phyloP scores from a whole-genome alignment of 2,329 filamentous ascomycete species.

The Didymella segeticola region DNA sequence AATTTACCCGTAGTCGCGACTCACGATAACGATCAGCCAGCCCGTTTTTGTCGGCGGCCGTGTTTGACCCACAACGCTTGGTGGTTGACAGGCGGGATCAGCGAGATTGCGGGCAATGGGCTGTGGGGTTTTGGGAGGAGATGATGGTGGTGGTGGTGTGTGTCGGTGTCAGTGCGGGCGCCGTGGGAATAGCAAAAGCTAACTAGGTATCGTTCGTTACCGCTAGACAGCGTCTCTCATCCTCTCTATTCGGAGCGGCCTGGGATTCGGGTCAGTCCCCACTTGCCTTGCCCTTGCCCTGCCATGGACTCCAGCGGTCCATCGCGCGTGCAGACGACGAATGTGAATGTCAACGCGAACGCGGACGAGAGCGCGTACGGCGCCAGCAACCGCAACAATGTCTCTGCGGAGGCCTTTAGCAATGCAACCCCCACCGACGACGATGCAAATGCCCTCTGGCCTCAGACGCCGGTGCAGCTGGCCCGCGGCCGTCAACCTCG shows the following conservation, averaged over 20 bases:
- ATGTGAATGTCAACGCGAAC: no score
- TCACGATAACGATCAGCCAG: neutral
- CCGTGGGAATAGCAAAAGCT: neutral
- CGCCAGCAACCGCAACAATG: neutral
- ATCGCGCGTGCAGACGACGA: conserved; percentile 14
- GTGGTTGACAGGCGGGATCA: conserved; percentile 9
- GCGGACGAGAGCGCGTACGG: conserved; percentile 8
- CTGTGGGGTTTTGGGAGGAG: conserved; percentile 3
- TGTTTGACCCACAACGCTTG: conserved; percentile 7
- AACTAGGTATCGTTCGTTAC: conserved; percentile 9
- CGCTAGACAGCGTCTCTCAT: conserved; percentile 13
- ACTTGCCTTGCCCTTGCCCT: no score
- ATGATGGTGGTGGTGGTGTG: no score
- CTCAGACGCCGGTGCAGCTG: conserved; percentile 34
- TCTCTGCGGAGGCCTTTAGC: conserved; percentile 1
- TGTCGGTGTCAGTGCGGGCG: no score
- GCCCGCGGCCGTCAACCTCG: conserved; percentile 48
- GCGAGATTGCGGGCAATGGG: neutral
- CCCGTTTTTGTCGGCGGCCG: no score
- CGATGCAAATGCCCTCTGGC: conserved; percentile 27
- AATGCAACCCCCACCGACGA: conserved; percentile 19
- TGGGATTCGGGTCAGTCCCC: conserved; percentile 24
- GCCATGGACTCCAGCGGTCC: conserved; percentile 31
- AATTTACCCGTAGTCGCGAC: neutral
- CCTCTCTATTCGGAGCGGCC: conserved; percentile 19